phyloP scores from a whole-genome alignment of 148 eudicot species.

The Spergularia marina region DNA sequence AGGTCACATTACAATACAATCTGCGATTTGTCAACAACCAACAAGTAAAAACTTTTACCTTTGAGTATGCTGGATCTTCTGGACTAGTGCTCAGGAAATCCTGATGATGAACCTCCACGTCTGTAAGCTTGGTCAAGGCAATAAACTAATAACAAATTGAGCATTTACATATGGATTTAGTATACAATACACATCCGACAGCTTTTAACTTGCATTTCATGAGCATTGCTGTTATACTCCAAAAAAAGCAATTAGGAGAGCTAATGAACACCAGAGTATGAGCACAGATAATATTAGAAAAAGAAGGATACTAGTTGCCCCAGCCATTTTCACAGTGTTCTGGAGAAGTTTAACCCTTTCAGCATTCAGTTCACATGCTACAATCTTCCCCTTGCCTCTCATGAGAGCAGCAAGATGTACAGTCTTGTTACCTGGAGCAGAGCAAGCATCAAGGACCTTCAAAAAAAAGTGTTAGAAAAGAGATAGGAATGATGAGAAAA shows the following conservation, averaged over 20 bases:
- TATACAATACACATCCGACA: slow-evolving; percentile 3
- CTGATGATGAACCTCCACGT: slow-evolving; percentile 67
- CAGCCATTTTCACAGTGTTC: slow-evolving; percentile 65
- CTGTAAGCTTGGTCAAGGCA: slow-evolving; percentile 62
- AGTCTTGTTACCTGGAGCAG: slow-evolving; percentile 99
- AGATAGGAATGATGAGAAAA: neutral
- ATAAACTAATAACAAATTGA: neutral
- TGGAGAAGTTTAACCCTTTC: slow-evolving; percentile 68
- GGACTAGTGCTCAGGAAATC: slow-evolving; percentile 71
- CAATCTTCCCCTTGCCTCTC: slow-evolving; percentile 74
- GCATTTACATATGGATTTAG: neutral
- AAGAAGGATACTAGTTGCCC: slow-evolving; percentile 87
- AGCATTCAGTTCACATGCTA: slow-evolving; percentile 82
- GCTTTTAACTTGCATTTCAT: neutral
- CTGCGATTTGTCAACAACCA: neutral
- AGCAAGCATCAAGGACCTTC: slow-evolving; percentile 98
- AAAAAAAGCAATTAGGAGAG: neutral
- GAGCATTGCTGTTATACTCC: no score
- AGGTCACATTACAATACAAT: neutral
- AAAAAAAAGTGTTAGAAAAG: slow-evolving; percentile 26
- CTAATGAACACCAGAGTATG: neutral
- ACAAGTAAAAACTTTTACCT: slow-evolving; percentile 36
- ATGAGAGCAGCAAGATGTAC: slow-evolving; percentile 89
- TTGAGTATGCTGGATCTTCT: slow-evolving; percentile 58
- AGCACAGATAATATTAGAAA: slow-evolving; percentile 5